These are phyloP conservation scores for Nemania serpens DNA, from an alignment of 2,329 filamentous ascomycete species.

Conservation along the genomic window DNA sequence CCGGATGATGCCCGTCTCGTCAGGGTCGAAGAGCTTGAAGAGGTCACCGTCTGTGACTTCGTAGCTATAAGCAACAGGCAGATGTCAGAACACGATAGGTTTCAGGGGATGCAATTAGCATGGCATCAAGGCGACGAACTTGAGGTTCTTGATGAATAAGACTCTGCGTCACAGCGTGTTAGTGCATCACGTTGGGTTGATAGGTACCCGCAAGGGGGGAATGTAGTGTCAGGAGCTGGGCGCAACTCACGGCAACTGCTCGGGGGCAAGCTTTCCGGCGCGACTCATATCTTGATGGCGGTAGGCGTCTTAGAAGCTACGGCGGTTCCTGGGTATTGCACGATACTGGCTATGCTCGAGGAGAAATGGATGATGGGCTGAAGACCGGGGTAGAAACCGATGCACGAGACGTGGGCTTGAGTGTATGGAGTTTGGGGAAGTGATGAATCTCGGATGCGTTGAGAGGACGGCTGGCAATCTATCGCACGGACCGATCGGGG, in stretches of 20 bases:
- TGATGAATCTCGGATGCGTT: constrained; percentile 20
- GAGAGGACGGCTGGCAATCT: constrained; percentile 14
- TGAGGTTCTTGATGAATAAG: constrained; percentile 99
- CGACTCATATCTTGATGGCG: constrained; percentile 85
- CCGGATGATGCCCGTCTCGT: constrained; percentile 40
- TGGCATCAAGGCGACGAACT: constrained; percentile 58
- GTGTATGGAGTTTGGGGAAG: constrained; percentile 27
- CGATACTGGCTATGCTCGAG: constrained; percentile 29
- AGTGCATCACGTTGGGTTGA: constrained; percentile 38
- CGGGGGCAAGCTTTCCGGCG: constrained; percentile 95
- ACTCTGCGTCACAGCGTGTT: constrained; percentile 65
- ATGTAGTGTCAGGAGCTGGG: constrained; percentile 16
- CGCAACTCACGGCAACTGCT: constrained; percentile 89
- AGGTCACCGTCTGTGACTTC: constrained; percentile 98
- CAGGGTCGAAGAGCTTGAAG: constrained; percentile 85
- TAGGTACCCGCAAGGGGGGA: constrained; percentile 17
- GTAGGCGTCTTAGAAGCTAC: constrained; percentile 28
- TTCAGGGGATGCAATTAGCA: not conserved
- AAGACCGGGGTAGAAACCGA: constrained; percentile 28
- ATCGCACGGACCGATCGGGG: constrained; percentile 24
- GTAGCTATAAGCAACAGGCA: constrained; percentile 66
- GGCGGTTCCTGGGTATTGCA: constrained; percentile 28
- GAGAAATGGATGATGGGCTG: constrained; percentile 25
- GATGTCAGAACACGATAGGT: constrained; percentile 17
- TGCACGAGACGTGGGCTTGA: constrained; percentile 28